Base-by-base conservation (phyloP, 257 asterid species). In the Jacaranda mimosifolia region DNA sequence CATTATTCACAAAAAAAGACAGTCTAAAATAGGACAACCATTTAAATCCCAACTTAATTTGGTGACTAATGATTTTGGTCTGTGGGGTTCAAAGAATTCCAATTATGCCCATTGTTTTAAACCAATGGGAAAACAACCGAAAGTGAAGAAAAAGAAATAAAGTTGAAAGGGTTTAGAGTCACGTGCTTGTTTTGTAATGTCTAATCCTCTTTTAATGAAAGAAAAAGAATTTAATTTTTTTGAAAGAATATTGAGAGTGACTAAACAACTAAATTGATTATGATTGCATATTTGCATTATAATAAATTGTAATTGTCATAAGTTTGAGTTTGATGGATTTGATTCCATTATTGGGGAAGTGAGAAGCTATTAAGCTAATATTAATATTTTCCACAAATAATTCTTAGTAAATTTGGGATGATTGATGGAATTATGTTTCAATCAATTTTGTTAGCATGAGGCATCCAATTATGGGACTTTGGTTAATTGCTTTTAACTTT, bases 11-110 rank as follows among this genome's bases (percentile, higher is more conserved):
- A 26, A 45, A 56, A 69, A 60, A 39, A 11, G 18, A 17, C 45
- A 40, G 77, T 46, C 72, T 39, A 60, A 60, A 55, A 32, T 21
- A 69, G 48, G 82, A 68, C 77, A 57, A 68, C 74, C 73, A 68
- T 72, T 66, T 7, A 60, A 72, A 66, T 15, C 60, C 72, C 48
- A 75, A 65, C 67, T 55, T 65, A 51, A 40, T 58, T 55, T 52
- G 21, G 8, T 64, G 76, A 73, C 70, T 35, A 13, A 49, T 79
- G 86, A 88, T 72, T 67, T 70, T 67, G 87, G 74, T 81, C 73
- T 6, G 82, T 79, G 77, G 88, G 83, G 75, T 39, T 73, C 80
- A 38, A 85, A 69, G 66, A 63, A 78, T 77, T 58, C 55, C 75
- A 21, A 77, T 77, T 10, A 69, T 68, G 19, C 45, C 8, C 59